Evolutionary conservation across 2,329 filamentous ascomycete species (phyloP).

Genomic region (Xylariaceae sp.): DNA sequence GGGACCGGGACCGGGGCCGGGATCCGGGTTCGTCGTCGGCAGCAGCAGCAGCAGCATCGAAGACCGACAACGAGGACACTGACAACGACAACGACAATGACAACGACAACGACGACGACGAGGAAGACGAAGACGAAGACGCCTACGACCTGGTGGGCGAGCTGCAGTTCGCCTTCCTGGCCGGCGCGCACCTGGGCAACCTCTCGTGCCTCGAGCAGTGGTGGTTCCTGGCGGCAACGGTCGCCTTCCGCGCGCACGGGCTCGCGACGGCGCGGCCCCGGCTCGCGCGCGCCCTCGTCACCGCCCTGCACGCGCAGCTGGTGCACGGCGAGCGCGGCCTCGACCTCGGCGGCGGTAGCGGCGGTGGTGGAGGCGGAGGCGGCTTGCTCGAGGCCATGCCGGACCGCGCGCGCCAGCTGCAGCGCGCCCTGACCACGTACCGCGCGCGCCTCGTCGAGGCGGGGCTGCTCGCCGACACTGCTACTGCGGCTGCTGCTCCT

Average conservation of each 20-base stretch:
- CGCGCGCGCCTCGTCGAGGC: conserved; percentile 44
- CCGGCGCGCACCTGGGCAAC: conserved; percentile 51
- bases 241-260: conserved; percentile 43
- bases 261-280: conserved; percentile 35
- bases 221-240: conserved; percentile 46
- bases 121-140: conserved; percentile 7
- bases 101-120: too few relatives aligned
- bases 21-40: too few relatives aligned
- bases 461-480: conserved; percentile 27
- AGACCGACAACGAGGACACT: too few relatives aligned
- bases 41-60: too few relatives aligned
- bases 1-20: conserved; percentile 3
- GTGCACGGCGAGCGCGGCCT: conserved; percentile 43
- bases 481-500: too few relatives aligned
- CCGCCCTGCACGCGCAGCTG: conserved; percentile 47
- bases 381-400: conserved; percentile 32
- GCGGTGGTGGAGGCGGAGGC: too few relatives aligned
- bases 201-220: conserved; percentile 54
- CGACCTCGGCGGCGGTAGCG: too few relatives aligned
- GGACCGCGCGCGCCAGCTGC: conserved; percentile 28
- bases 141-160: conserved; percentile 48
- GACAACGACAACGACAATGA: too few relatives aligned
- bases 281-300: conserved; percentile 40
- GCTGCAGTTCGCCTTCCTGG: conserved; percentile 52
- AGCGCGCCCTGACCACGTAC: conserved; percentile 44